These are phyloP conservation scores for Fagus crenata DNA, from an alignment of 306 rosid genomes.

Conservation along the genomic window DNA sequence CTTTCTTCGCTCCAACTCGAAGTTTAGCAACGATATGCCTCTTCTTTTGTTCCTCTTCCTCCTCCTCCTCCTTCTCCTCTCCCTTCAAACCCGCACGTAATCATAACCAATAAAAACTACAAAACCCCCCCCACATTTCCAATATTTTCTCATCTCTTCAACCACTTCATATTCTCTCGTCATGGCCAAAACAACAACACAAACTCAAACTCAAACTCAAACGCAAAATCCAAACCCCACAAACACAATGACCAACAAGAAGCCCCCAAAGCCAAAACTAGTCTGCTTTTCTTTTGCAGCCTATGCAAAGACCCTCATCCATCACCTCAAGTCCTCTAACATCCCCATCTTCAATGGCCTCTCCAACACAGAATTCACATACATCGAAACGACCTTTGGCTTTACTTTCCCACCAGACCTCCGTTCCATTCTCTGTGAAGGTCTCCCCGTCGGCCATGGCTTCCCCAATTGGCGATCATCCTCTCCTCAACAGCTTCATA, in stretches of 20 bases:
- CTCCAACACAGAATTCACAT: constrained; percentile 51
- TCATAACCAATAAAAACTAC: constrained; percentile 4
- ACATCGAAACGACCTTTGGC: constrained; percentile 49
- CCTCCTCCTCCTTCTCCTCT: background rate
- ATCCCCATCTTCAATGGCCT: constrained; percentile 54
- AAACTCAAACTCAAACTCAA: background rate
- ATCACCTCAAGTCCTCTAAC: constrained; percentile 47
- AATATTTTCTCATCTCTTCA: background rate
- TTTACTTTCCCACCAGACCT: constrained; percentile 84
- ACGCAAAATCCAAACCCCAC: background rate
- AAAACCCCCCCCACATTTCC: background rate
- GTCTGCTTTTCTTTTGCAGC: constrained; percentile 87
- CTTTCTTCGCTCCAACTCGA: constrained; percentile 15
- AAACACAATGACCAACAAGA: background rate
- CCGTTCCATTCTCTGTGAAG: constrained; percentile 69
- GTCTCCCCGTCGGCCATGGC: constrained; percentile 61
- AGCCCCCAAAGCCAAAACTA: constrained; percentile 39
- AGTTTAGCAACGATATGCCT: background rate
- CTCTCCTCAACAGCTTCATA: constrained; percentile 61
- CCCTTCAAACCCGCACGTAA: background rate
- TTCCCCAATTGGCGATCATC: constrained; percentile 92
- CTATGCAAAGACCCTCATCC: constrained; percentile 52
- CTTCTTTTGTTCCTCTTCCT: background rate
- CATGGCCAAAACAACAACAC: background rate
- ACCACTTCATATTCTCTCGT: background rate